A percentile compares a stretch with the other conserved stretches of the same genome.
phyloP scores from a whole-genome alignment of 73 alveolate genomes.

The Tetrahymena elliotti region DNA sequence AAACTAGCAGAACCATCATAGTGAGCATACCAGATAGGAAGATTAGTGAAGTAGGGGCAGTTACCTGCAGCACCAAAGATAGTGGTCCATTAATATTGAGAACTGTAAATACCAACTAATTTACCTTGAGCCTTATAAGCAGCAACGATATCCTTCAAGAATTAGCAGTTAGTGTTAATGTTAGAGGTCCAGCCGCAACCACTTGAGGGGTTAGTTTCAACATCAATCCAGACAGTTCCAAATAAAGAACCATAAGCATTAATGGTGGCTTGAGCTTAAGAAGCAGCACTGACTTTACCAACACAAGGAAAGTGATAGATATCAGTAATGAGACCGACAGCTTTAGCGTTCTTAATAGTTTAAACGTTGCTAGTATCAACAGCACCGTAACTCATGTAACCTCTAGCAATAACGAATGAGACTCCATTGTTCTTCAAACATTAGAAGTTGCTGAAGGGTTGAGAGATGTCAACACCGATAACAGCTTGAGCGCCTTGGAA shows the following conservation, averaged over 20 bases:
- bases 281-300: slow-evolving; percentile 23
- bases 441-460: slow-evolving; percentile 29
- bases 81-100: slow-evolving; percentile 57
- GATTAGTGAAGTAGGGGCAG: slow-evolving; percentile 41
- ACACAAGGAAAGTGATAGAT: slow-evolving; percentile 72
- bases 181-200: slow-evolving; percentile 56
- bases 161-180: slow-evolving; percentile 50
- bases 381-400: slow-evolving; percentile 64
- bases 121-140: slow-evolving; percentile 46
- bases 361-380: slow-evolving; percentile 50
- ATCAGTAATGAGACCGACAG: slow-evolving; percentile 70
- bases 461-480: slow-evolving; percentile 29
- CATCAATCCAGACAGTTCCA: slow-evolving; percentile 73
- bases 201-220: slow-evolving; percentile 62
- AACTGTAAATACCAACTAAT: slow-evolving; percentile 54
- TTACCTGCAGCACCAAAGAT: slow-evolving; percentile 58
- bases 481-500: slow-evolving; percentile 14
- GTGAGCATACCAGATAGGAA: slow-evolving; percentile 83
- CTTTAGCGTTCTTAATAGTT: slow-evolving; percentile 52
- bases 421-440: slow-evolving; percentile 52
- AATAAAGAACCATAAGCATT: slow-evolving; percentile 34
- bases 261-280: slow-evolving; percentile 34
- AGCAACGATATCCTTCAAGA: slow-evolving; percentile 29
- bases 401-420: slow-evolving; percentile 60
- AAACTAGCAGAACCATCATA: slow-evolving; percentile 61